Evolutionary conservation across 31 red algal species (phyloP).

Genomic region (Bonnemaisonia californica): DNA sequence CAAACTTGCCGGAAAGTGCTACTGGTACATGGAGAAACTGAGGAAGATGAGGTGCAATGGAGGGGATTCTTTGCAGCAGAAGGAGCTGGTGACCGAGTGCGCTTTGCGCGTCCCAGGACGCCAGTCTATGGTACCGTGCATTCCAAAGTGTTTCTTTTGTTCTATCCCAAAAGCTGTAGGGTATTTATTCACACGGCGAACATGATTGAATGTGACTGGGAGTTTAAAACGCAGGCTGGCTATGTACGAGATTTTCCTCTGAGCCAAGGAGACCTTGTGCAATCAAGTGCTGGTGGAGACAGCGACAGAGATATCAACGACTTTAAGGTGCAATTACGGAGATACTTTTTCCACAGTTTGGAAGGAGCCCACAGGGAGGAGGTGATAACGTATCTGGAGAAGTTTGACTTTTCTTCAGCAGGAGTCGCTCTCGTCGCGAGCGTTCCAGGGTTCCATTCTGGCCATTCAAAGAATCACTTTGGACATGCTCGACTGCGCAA

Average conservation of each 20-base stretch:
- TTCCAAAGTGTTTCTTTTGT: constrained; percentile 85
- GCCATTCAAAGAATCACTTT: constrained; percentile 14
- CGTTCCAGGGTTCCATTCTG: constrained; percentile 76
- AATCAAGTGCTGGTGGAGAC: neutral
- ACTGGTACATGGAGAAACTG: constrained; percentile 56
- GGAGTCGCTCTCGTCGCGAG: constrained; percentile 77
- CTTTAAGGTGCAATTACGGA: constrained; percentile 20
- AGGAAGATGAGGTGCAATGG: constrained; percentile 36
- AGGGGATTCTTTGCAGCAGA: constrained; percentile 5
- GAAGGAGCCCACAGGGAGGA: constrained; percentile 7
- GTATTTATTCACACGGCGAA: constrained; percentile 93
- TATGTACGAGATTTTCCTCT: constrained; percentile 91
- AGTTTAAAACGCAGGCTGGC: constrained; percentile 81
- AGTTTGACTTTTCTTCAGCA: constrained; percentile 79
- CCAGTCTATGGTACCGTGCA: constrained; percentile 93
- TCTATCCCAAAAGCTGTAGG: constrained; percentile 71
- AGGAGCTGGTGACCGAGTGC: constrained; percentile 32
- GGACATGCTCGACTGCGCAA: constrained; percentile 62
- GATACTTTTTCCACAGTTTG: constrained; percentile 39
- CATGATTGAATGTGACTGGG: constrained; percentile 88
- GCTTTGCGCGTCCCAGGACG: constrained; percentile 48
- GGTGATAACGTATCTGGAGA: constrained; percentile 20
- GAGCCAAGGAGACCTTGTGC: neutral
- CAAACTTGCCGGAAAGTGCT: constrained; percentile 48
- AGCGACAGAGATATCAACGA: constrained; percentile 30